Evolutionary conservation across 768 basidiomycete genomes (phyloP), one percentile per base, ranked within the genome.

Genomic region (Porphyrellus cyaneotinctus): DNA sequence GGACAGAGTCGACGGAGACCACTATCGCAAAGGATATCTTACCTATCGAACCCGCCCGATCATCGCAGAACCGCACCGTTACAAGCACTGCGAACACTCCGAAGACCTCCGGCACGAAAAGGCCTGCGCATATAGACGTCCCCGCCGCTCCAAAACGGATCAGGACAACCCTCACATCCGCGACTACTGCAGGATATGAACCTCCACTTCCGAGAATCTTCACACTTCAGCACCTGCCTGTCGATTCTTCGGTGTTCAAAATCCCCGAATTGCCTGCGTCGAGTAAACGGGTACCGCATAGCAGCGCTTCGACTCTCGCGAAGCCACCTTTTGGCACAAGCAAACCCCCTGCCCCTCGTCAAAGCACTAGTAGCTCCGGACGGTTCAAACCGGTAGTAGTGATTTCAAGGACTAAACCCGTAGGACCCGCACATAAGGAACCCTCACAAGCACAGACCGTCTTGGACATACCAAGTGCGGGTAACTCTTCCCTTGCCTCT

Each of bases 331-430:
- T 49, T 1, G 28, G 1, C 22, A 10, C 17, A 8, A 35, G 13
- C 20, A 33, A 47, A 23, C 22, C 14, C 13, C 15, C 52, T 20
- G 30, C 20, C 10, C n/a, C 43, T 47, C 28, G 33, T 44, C 47
- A 10, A 30, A 26, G 20, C 31, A 14, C 31, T 53, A 15, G 18
- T 52, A 44, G 36, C 7, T 35, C 45, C 2, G 49, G 43, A 10
- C 60, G 61, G 3, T 66, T 66, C 49, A 65, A 58, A 35, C 57
- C 58, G 5, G 31, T 62, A 26, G 24, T 37, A 22, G 24, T 37
- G 0, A 18, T 49, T 23, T 43, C 52, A 17, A 49, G 17, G 15
- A 41, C 32, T 28, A 48, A 52, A 17, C 22, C 12, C 3, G 35
- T 20, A 38, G 43, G 38, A 39, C 15, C 22, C 38, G 26, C 15